Percentiles rank a stretch among this genome's conserved stretches.
Conservation (phyloP, 2,329 filamentous ascomycete species). For the Microdochium nivale region DNA sequence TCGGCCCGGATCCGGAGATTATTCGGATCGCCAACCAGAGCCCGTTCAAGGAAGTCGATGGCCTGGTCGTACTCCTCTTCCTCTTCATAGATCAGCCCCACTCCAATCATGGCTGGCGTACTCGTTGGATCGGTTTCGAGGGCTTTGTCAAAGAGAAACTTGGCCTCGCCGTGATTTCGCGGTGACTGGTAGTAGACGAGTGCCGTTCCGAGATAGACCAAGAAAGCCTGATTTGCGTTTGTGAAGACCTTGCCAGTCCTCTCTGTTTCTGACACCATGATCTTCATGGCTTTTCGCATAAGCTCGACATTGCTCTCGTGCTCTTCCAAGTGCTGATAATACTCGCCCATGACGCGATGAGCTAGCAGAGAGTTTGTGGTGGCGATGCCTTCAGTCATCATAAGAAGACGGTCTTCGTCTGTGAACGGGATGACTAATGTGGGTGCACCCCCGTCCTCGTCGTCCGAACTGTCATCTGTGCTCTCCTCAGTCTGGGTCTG, state of each 20-base stretch:
- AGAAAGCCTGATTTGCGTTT: conserved; percentile 66
- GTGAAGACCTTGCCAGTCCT: conserved; percentile 62
- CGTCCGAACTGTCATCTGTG: conserved; percentile 45
- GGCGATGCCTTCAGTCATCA: conserved; percentile 69
- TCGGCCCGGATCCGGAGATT: conserved; percentile 80
- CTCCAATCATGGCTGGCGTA: conserved; percentile 75
- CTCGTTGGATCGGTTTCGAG: conserved; percentile 67
- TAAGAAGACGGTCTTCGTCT: conserved; percentile 69
- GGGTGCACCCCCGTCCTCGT: conserved; percentile 46
- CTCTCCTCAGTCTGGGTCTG: conserved; percentile 26
- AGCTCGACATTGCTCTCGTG: conserved; percentile 73
- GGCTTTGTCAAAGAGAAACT: conserved; percentile 74
- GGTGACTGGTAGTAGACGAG: conserved; percentile 87
- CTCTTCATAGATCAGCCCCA: conserved; percentile 87
- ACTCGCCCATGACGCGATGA: conserved; percentile 74
- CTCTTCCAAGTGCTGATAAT: conserved; percentile 79
- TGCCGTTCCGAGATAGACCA: conserved; percentile 73
- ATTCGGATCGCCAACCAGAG: conserved; percentile 59
- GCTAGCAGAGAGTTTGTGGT: conserved; percentile 67
- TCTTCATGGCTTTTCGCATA: conserved; percentile 63
- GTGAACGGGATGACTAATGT: conserved; percentile 51
- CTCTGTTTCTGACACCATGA: conserved; percentile 49
- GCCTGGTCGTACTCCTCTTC: conserved; percentile 82
- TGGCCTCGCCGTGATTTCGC: conserved; percentile 81
- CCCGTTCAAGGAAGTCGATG: conserved; percentile 69